Evolutionary conservation across 768 basidiomycete species (phyloP).

Genomic region (Kwoniella europaea): DNA sequence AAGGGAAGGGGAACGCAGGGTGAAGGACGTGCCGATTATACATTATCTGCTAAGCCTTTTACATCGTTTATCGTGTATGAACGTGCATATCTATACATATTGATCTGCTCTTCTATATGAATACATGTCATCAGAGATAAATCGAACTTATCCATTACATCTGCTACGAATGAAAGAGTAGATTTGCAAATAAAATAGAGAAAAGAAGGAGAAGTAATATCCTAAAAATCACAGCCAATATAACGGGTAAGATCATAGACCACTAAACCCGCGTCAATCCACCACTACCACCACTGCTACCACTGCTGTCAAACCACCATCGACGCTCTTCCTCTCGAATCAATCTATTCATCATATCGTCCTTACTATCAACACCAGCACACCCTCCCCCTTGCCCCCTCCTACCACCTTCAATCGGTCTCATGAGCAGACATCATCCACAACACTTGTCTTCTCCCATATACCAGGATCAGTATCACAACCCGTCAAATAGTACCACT

Average conservation of each 20-base stretch:
- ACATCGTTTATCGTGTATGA: neutral
- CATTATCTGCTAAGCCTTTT: neutral
- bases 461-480: slow-evolving; percentile 16
- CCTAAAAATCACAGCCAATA: neutral
- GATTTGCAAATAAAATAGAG: slow-evolving; percentile 1
- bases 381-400: slow-evolving; percentile 1
- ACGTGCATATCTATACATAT: neutral
- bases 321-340: neutral
- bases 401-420: slow-evolving; percentile 16
- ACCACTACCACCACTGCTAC: neutral
- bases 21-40: neutral
- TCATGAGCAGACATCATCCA: slow-evolving; percentile 30
- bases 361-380: neutral
- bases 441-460: slow-evolving; percentile 21
- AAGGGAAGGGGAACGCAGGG: neutral
- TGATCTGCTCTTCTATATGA: neutral
- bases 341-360: slow-evolving; percentile 9
- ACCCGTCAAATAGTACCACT: slow-evolving; percentile 16
- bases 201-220: neutral
- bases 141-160: neutral
- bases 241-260: neutral
- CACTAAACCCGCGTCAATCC: slow-evolving; percentile 2
- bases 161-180: neutral
- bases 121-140: neutral
- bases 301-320: neutral